Percentiles rank a stretch among this genome's conserved stretches.
Evolutionary conservation across 2,329 filamentous ascomycete species (phyloP).

Genomic region (Ceratocystis diversiconidia): DNA sequence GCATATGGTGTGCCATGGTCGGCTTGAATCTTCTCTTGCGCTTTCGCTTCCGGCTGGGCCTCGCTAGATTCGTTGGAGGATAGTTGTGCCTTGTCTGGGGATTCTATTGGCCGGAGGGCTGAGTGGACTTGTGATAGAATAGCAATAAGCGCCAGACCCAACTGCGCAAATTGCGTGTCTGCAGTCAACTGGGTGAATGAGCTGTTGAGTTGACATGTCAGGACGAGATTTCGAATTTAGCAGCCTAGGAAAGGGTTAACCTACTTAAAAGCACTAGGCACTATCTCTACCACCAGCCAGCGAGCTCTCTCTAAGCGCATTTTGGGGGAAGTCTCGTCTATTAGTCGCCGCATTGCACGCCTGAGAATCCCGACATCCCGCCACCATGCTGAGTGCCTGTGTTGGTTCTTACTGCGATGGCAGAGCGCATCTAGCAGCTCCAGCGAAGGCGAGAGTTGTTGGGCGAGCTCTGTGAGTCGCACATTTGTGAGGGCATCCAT

Average conservation of each 20-base stretch:
- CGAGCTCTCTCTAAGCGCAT: slow-evolving; percentile 18
- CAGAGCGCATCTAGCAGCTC: slow-evolving; percentile 57
- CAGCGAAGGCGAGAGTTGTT: slow-evolving; percentile 28
- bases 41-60: not conserved
- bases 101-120: slow-evolving; percentile 1
- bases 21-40: not conserved
- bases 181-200: slow-evolving; percentile 56
- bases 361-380: slow-evolving; percentile 55
- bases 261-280: slow-evolving; percentile 28
- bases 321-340: slow-evolving; percentile 22
- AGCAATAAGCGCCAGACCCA: slow-evolving; percentile 56
- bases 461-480: slow-evolving; percentile 8
- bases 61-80: not conserved
- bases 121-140: slow-evolving; percentile 41
- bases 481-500: not conserved
- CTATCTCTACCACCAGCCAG: slow-evolving; percentile 24
- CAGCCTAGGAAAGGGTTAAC: slow-evolving; percentile 14
- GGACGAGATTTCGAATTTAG: not conserved
- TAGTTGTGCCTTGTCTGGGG: not conserved
- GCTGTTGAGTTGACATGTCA: slow-evolving; percentile 25
- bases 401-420: slow-evolving; percentile 84
- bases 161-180: slow-evolving; percentile 56
- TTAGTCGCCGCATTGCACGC: slow-evolving; percentile 45
- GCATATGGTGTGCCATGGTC: no score
- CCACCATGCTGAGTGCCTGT: slow-evolving; percentile 72